Base-by-base conservation (phyloP, 305 asterid genomes). In the Fraxinus latifolia region DNA sequence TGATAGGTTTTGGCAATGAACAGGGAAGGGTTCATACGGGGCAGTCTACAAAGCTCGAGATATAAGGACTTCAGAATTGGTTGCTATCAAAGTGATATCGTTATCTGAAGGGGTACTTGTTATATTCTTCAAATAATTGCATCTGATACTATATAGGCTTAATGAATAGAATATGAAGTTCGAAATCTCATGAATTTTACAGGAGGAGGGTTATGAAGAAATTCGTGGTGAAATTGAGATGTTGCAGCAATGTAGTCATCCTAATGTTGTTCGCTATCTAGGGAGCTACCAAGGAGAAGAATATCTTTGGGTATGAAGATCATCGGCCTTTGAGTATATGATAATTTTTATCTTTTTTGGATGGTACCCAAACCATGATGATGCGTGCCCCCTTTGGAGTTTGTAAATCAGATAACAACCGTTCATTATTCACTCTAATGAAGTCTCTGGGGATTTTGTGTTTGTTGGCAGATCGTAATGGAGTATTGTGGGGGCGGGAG, bases 401-500 rank as follows among this genome's bases (percentile, higher is more conserved):
- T 50, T 79, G 79, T 82, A 80, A 71, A 58, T 34, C 32, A 42
- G 75, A 74, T 82, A 53, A 67, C 83, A 17, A 50, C 14, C 71
- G 25, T 62, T 83, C 37, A 47, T 74, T 77, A 37, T 86, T 77
- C 79, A 68, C 79, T 53, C 76, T 75, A 79, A 23, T 80, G 34
- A 77, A 79, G 44, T 65, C 68, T 82, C 36, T 84, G 79, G 83
- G 83, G 80, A 73, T 36, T 77, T 77, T 80, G 74, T 67, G 19
- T 79, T 85, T 88, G 14, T 82, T 90, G 89, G 84, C 99, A 95
- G 99, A 96, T 96, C 82, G 99, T 96, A 81, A 96, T 94, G 98
- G 99, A 96, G 89, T 94, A 96, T 84, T 96, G 99, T 87, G 99
- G 99, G 76, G 98, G 99, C 81, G 99, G 99, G 82, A 96, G 98